Conservation (phyloP, 345 rosid genomes). For the Ailanthus altissimus region DNA sequence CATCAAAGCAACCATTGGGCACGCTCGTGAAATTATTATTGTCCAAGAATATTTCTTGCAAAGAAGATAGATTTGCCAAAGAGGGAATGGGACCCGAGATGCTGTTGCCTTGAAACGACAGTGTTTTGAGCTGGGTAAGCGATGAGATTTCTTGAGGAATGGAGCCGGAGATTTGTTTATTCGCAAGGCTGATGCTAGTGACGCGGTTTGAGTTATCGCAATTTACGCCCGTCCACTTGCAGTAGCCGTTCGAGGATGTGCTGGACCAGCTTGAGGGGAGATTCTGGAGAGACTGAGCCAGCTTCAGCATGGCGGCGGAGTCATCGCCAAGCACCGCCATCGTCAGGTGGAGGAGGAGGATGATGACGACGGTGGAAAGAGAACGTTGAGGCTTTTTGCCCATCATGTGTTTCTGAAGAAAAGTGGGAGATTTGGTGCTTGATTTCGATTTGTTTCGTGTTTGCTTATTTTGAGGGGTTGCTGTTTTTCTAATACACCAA, state of each 20-base stretch:
- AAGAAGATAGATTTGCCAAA: conserved; percentile 48
- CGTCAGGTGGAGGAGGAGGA: conserved; percentile 27
- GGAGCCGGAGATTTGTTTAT: conserved; percentile 42
- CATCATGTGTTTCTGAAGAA: conserved; percentile 29
- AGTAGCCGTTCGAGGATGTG: conserved; percentile 38
- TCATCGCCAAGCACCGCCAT: conserved; percentile 47
- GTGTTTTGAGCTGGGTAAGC: conserved; percentile 49
- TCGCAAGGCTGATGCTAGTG: conserved; percentile 41
- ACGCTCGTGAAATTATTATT: conserved; percentile 55
- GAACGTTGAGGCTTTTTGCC: conserved; percentile 29
- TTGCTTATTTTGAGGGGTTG: not conserved
- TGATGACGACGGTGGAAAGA: conserved; percentile 26
- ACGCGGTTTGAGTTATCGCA: conserved; percentile 55
- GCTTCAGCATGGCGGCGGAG: conserved; percentile 40
- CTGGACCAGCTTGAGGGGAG: not conserved
- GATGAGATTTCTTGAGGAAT: conserved; percentile 53
- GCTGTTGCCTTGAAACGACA: conserved; percentile 50
- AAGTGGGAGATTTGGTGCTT: not conserved
- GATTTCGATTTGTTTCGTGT: not conserved
- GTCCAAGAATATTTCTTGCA: conserved; percentile 48
- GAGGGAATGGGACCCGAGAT: conserved; percentile 67
- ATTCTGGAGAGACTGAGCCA: conserved; percentile 44
- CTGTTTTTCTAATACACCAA: not conserved
- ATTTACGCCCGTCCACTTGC: conserved; percentile 56
- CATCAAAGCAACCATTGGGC: conserved; percentile 55